Percentiles rank a stretch among this genome's conserved stretches.
These are phyloP conservation scores for Penicillium cinerascens DNA, from an alignment of 495 filamentous ascomycete species.

Conservation along the genomic window DNA sequence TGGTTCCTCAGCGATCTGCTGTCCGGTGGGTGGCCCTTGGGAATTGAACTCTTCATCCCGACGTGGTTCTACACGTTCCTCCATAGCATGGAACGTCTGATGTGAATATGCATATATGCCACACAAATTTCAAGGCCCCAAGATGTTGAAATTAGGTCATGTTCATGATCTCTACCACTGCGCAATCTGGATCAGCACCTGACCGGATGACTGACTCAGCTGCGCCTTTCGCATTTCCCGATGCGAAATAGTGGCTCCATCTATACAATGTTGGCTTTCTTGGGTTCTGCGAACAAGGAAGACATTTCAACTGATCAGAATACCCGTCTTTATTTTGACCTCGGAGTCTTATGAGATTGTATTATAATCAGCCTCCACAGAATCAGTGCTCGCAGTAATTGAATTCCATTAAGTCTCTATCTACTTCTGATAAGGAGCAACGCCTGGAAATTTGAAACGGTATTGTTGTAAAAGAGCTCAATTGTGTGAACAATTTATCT, in stretches of 20 bases:
- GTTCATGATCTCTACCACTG: not conserved
- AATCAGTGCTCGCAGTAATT: no score
- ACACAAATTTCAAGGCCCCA: not conserved
- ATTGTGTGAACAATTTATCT: not conserved
- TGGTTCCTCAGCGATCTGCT: not conserved
- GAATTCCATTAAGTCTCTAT: no score
- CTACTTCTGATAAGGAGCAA: no score
- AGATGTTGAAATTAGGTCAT: not conserved
- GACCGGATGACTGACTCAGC: not conserved
- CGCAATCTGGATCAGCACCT: not conserved
- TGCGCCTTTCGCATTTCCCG: conserved; percentile 4
- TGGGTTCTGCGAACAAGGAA: no score
- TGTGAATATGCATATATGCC: not conserved
- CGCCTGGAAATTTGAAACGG: not conserved
- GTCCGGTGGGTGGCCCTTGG: not conserved
- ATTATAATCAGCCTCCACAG: no score
- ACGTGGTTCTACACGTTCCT: not conserved
- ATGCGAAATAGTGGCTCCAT: not conserved
- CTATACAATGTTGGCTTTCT: not conserved
- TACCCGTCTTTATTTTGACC: no score
- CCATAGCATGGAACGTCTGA: not conserved
- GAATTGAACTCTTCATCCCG: not conserved
- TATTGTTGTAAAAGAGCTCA: not conserved
- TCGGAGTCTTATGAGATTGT: no score
- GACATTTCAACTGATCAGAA: no score